Evolutionary conservation across 2,329 filamentous ascomycete species (phyloP), one percentile per base, ranked within the genome.

Genomic region (Ilyonectria robusta): DNA sequence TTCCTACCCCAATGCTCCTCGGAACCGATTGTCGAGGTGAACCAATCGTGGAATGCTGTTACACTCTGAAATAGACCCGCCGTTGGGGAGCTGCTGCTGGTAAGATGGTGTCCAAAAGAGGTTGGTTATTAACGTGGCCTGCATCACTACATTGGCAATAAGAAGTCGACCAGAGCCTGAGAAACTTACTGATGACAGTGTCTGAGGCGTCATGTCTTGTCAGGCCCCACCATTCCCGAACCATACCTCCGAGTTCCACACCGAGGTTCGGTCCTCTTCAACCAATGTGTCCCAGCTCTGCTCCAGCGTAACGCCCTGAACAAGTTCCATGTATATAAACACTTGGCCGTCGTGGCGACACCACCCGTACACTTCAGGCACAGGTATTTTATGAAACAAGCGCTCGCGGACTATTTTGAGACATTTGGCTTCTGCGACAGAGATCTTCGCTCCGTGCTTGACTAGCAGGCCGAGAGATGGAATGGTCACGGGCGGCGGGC

Each of bases 321-420:
- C 46, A 3, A 76, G 54, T 21, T 66, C 54, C 74, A 77, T 78
- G 40, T 76, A 78, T 6, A 77, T 71, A 37, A 76, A 78, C 57
- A 1, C 71, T 73, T 76, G 69, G 3, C 51, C 54, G 23, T 53
- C 60, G 42, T 72, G 65, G 54, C 65, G 68, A 42, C 33, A 37
- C 73, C 71, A 77, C 9, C 67, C 73, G 35, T 73, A 77, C 82
- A 91, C 82, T 50, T 77, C 74, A 6, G 75, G 72, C 8, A 75
- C 57, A 4, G 71, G 70, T 1, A 77, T 70, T 19, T 50, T 66
- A 48, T 65, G 77, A 60, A 70, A 29, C 17, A 80, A 58, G n/a
- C 66, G 62, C 60, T 78, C 67, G 47, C 67, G 62, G 58, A 81
- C 48, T 67, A 74, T 71, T 2, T 65, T 63, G 68, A 80, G 77